Evolutionary conservation across 805 yeast genomes (phyloP).

Genomic region (Pichia exigua): DNA sequence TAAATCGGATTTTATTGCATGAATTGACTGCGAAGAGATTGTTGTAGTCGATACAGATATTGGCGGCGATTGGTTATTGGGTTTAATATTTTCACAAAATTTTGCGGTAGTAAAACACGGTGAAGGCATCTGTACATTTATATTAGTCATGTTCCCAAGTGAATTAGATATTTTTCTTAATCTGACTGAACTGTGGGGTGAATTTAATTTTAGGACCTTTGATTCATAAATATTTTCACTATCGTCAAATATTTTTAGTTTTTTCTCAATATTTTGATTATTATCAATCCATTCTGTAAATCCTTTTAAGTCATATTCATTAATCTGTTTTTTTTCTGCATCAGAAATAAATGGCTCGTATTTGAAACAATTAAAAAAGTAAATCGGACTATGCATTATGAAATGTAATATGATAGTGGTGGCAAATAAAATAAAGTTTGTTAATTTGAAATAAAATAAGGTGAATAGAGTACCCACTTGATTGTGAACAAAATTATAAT

Average conservation of each 20-base stretch:
- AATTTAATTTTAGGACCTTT: not conserved
- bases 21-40: not conserved
- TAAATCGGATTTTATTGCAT: not conserved
- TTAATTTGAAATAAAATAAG: constrained; percentile 17
- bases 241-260: not conserved
- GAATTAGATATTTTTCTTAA: not conserved
- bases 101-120: not conserved
- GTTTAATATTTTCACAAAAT: not conserved
- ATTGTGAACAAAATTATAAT: constrained; percentile 15
- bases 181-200: not conserved
- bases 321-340: not conserved
- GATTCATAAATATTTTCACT: not conserved
- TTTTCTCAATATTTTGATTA: not conserved
- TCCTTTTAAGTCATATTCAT: constrained; percentile 1
- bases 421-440: constrained; percentile 17
- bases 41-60: not conserved
- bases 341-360: not conserved
- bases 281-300: not conserved
- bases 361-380: constrained; percentile 10
- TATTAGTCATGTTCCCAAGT: not conserved
- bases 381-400: constrained; percentile 15
- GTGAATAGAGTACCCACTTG: constrained; percentile 11
- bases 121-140: not conserved
- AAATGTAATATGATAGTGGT: constrained; percentile 15
- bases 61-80: not conserved